phyloP scores from a whole-genome alignment of 352 stramenopile species.

The Phytophthora podocarpi region DNA sequence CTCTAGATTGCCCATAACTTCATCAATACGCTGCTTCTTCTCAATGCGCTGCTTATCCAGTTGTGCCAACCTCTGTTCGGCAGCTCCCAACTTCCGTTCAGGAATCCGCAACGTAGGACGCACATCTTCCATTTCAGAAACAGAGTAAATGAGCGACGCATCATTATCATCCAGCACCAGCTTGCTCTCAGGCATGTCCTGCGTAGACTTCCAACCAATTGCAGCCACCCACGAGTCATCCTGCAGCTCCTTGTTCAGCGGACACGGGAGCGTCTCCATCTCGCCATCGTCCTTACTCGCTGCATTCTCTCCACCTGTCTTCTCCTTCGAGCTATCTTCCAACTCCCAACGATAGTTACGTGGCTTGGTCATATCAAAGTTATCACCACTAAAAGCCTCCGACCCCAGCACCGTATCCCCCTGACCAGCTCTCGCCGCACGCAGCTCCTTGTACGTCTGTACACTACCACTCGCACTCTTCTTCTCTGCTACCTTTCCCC shows the following conservation, averaged over 20 bases:
- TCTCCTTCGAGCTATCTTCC: conserved; percentile 23
- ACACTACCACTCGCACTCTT: conserved; percentile 10
- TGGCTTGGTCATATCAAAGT: conserved; percentile 81
- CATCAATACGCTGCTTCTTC: conserved; percentile 83
- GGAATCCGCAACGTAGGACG: conserved; percentile 84
- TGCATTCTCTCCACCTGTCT: conserved; percentile 11
- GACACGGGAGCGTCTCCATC: conserved; percentile 33
- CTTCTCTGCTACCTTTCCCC: conserved; percentile 5
- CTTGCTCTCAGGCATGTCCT: conserved; percentile 84
- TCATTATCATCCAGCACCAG: conserved; percentile 88
- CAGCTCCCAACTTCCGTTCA: conserved; percentile 77
- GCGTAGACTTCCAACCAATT: conserved; percentile 80
- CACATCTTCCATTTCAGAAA: conserved; percentile 79
- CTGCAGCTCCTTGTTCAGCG: conserved; percentile 75
- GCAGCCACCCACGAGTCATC: conserved; percentile 74
- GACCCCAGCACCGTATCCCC: background rate
- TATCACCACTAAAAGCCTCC: conserved; percentile 18
- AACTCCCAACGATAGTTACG: conserved; percentile 83
- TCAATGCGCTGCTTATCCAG: conserved; percentile 75
- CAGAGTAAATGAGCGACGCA: conserved; percentile 74
- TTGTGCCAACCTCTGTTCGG: conserved; percentile 73
- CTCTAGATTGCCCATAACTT: conserved; percentile 81
- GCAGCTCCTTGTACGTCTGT: conserved; percentile 41
- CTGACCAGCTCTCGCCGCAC: conserved; percentile 34
- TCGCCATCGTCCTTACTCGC: conserved; percentile 9